Evolutionary conservation across 345 rosid genomes (phyloP).

Genomic region (Luvunga scandens): DNA sequence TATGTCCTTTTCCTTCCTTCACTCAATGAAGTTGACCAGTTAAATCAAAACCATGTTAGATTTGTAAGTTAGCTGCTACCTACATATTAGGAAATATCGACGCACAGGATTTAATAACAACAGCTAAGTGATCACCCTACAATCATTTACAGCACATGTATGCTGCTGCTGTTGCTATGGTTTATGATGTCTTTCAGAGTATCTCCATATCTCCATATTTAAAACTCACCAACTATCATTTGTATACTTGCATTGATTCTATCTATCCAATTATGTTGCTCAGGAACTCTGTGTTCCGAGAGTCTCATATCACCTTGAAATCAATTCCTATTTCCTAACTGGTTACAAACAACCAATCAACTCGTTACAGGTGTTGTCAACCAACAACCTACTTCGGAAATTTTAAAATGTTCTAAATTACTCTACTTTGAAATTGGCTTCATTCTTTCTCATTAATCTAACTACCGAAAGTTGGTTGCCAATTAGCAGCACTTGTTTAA

Average conservation of each 20-base stretch:
- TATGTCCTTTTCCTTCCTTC: background rate
- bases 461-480: background rate
- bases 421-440: background rate
- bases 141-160: slow-evolving; percentile 3
- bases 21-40: background rate
- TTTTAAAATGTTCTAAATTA: background rate
- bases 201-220: background rate
- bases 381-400: background rate
- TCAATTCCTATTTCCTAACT: background rate
- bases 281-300: background rate
- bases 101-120: slow-evolving; percentile 13
- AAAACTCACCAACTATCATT: background rate
- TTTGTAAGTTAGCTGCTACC: slow-evolving; percentile 1
- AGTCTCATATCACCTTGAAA: background rate
- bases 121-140: slow-evolving; percentile 12
- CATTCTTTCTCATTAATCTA: too few relatives aligned
- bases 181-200: background rate
- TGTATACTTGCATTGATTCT: background rate
- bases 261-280: background rate
- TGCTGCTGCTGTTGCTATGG: background rate
- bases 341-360: background rate
- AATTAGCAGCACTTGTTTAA: background rate
- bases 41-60: background rate
- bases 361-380: background rate
- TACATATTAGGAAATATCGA: background rate